These are phyloP conservation scores for Saccharomycopsis sp. DNA, from an alignment of 805 yeast species.

Conservation along the genomic window DNA sequence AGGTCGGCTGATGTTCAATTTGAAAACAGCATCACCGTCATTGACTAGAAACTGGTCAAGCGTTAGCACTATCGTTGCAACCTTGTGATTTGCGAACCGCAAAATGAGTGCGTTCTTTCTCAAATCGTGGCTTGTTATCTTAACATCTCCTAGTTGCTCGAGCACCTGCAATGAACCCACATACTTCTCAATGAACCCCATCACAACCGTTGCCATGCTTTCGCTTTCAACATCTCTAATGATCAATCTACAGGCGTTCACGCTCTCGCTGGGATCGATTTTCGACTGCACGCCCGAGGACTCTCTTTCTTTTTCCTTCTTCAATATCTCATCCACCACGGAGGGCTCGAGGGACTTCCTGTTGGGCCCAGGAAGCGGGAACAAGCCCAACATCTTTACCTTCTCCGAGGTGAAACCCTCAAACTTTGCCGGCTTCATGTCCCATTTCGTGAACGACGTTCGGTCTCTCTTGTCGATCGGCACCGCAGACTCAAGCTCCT, in stretches of 20 bases:
- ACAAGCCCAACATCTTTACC: constrained; percentile 72
- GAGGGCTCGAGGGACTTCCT: constrained; percentile 27
- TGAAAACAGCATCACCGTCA: constrained; percentile 22
- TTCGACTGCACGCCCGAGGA: constrained; percentile 22
- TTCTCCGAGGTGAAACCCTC: constrained; percentile 65
- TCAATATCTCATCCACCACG: constrained; percentile 7
- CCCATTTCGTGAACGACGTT: constrained; percentile 51
- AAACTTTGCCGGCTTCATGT: constrained; percentile 59
- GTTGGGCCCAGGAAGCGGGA: constrained; percentile 59
- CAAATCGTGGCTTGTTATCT: constrained; percentile 28
- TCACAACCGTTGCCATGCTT: constrained; percentile 30
- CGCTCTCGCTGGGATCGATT: constrained; percentile 15
- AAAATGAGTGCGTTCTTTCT: constrained; percentile 36
- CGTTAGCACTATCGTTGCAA: constrained; percentile 48
- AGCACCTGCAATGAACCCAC: constrained; percentile 35
- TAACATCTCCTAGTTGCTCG: constrained; percentile 30
- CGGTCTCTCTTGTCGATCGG: constrained; percentile 46
- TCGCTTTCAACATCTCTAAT: constrained; percentile 8
- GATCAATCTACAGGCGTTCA: no score
- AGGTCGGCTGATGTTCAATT: constrained; percentile 35
- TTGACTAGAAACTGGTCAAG: constrained; percentile 12
- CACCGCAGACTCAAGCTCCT: constrained; percentile 31
- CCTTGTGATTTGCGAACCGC: constrained; percentile 40
- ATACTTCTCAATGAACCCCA: constrained; percentile 37
- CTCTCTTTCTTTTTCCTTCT: constrained; percentile 10